Conservation (phyloP, 164 flowering plant genomes). For the Liriodendron chinense region DNA sequence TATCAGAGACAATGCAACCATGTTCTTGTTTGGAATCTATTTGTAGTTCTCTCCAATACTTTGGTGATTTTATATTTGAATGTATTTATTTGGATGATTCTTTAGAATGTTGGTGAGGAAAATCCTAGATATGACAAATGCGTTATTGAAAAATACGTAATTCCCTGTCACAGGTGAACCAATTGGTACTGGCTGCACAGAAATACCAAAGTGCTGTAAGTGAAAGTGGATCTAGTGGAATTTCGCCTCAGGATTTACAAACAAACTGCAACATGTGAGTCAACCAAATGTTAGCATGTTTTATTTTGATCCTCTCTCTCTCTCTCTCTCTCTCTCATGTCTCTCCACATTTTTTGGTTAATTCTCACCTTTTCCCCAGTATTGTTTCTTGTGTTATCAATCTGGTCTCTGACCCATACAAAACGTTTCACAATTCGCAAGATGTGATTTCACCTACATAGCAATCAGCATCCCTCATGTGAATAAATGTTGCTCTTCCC, state of each 20-base stretch:
- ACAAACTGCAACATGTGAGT: slow-evolving; percentile 35
- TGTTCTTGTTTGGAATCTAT: too few relatives aligned
- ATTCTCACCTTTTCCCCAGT: background rate
- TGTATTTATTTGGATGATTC: too few relatives aligned
- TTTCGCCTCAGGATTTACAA: slow-evolving; percentile 29
- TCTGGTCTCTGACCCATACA: too few relatives aligned
- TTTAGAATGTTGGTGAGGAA: background rate
- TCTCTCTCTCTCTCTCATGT: background rate
- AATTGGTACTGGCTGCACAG: slow-evolving; percentile 34
- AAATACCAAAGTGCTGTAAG: slow-evolving; percentile 32
- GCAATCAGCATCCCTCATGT: too few relatives aligned
- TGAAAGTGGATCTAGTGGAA: slow-evolving; percentile 28
- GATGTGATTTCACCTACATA: too few relatives aligned
- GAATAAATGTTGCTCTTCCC: too few relatives aligned
- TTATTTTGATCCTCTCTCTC: background rate
- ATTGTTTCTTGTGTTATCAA: background rate
- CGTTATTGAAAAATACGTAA: background rate
- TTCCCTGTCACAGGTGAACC: slow-evolving; percentile 31
- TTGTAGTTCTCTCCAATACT: background rate
- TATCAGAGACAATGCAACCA: too few relatives aligned
- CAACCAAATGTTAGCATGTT: background rate
- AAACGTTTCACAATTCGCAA: too few relatives aligned
- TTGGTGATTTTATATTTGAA: background rate
- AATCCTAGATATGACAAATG: too few relatives aligned
- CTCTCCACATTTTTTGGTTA: background rate